A percentile compares a stretch with the other conserved stretches of the same genome.
Conservation (phyloP, 2,329 filamentous ascomycete genomes). For the Aspergillus fischeri region DNA sequence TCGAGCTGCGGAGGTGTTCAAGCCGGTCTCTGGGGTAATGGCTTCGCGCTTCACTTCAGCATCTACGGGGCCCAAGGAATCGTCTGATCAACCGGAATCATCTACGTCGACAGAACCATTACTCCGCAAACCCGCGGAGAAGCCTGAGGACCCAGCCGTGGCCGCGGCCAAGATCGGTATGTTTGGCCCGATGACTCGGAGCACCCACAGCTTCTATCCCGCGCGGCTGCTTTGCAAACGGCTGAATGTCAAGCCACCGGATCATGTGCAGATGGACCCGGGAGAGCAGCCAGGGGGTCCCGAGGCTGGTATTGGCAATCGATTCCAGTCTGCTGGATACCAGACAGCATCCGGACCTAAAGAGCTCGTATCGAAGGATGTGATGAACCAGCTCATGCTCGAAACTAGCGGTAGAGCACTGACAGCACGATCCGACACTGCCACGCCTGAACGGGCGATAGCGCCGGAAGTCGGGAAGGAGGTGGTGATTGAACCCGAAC, state of each 20-base stretch:
- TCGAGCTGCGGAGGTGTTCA: slow-evolving; percentile 74
- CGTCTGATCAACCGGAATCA: slow-evolving; percentile 33
- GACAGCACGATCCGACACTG: slow-evolving; percentile 9
- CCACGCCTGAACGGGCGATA: slow-evolving; percentile 8
- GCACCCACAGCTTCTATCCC: slow-evolving; percentile 68
- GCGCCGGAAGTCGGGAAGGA: slow-evolving; percentile 14
- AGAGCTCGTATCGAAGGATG: slow-evolving; percentile 52
- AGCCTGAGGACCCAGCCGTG: slow-evolving; percentile 71
- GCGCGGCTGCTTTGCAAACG: slow-evolving; percentile 86
- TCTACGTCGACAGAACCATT: slow-evolving; percentile 30
- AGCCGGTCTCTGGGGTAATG: slow-evolving; percentile 87
- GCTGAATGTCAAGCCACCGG: slow-evolving; percentile 79
- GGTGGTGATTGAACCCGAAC: slow-evolving; percentile 61
- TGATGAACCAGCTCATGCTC: slow-evolving; percentile 53
- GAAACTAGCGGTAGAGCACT: slow-evolving; percentile 34
- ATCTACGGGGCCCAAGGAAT: slow-evolving; percentile 34
- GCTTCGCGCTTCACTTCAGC: slow-evolving; percentile 81
- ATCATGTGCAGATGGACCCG: slow-evolving; percentile 58
- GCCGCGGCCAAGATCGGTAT: slow-evolving; percentile 85
- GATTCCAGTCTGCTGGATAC: slow-evolving; percentile 31
- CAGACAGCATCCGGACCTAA: slow-evolving; percentile 30
- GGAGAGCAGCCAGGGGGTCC: slow-evolving; percentile 35
- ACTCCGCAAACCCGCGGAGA: slow-evolving; percentile 49
- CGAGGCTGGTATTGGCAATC: slow-evolving; percentile 17
- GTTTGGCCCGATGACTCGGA: slow-evolving; percentile 85